A percentile compares a stretch with the other conserved stretches of the same genome.
These are phyloP conservation scores for Plasmodium vivax DNA, from an alignment of 169 alveolate species.

Conservation along the genomic window DNA sequence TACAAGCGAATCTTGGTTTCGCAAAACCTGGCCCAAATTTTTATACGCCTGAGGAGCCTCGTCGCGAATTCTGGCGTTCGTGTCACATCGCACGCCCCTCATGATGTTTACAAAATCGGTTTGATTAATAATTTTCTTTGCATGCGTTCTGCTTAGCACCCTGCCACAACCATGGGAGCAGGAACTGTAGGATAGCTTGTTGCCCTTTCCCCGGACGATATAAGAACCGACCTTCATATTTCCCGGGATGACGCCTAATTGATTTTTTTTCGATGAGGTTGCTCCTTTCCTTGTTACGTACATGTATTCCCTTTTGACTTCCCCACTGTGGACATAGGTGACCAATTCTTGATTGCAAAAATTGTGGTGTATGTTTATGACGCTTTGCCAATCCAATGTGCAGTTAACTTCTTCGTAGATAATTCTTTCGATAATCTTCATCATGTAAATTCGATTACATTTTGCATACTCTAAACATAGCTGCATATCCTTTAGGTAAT, in stretches of 20 bases:
- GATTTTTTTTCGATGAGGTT: conserved; percentile 76
- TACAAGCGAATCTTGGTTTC: conserved; percentile 74
- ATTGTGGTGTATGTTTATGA: conserved; percentile 84
- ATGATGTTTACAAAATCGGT: conserved; percentile 77
- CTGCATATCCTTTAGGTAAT: conserved; percentile 81
- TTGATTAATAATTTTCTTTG: conserved; percentile 79
- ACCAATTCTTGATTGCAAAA: conserved; percentile 80
- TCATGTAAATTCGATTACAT: conserved; percentile 76
- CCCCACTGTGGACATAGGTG: conserved; percentile 57
- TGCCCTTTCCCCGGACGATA: conserved; percentile 70
- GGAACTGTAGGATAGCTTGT: conserved; percentile 74
- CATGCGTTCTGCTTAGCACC: conserved; percentile 78
- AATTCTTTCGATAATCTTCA: conserved; percentile 72
- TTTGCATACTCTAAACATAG: conserved; percentile 81
- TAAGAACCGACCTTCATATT: conserved; percentile 71
- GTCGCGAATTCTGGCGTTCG: conserved; percentile 72
- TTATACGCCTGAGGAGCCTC: conserved; percentile 87
- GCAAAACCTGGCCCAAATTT: conserved; percentile 70
- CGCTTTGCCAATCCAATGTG: conserved; percentile 41
- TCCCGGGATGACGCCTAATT: conserved; percentile 85
- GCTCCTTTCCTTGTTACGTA: conserved; percentile 85
- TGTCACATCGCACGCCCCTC: conserved; percentile 69
- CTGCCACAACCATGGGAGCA: conserved; percentile 87
- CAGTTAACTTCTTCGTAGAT: conserved; percentile 68
- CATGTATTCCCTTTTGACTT: conserved; percentile 75